phyloP scores from a whole-genome alignment of 176 grass and related monocot genomes.

The Areca catechu region DNA sequence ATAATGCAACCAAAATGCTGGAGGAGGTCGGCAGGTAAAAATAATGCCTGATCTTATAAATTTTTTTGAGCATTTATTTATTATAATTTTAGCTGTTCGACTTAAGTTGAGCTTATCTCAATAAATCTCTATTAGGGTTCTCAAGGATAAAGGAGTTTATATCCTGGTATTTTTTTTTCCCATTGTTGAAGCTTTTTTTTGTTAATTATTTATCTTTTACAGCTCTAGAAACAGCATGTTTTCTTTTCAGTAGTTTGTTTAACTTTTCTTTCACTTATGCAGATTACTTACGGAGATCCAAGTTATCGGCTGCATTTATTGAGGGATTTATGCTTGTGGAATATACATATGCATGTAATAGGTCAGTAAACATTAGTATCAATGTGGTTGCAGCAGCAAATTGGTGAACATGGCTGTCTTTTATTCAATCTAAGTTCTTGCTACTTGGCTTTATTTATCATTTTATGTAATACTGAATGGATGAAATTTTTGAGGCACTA shows the following conservation, averaged over 20 bases:
- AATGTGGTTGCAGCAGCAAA: too few species aligned
- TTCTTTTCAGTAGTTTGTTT: slow-evolving; percentile 10
- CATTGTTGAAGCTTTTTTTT: not conserved
- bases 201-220: not conserved
- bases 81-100: not conserved
- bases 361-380: slow-evolving; percentile 38
- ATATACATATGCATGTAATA: slow-evolving; percentile 77
- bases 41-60: not conserved
- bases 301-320: slow-evolving; percentile 66
- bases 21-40: slow-evolving; percentile 68
- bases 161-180: slow-evolving; percentile 56
- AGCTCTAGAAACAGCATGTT: not conserved
- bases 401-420: too few species aligned
- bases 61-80: not conserved
- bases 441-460: too few species aligned
- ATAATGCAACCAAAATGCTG: slow-evolving; percentile 65
- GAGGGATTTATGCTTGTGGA: slow-evolving; percentile 58
- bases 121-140: slow-evolving; percentile 38
- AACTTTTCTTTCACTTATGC: slow-evolving; percentile 10
- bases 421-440: too few species aligned
- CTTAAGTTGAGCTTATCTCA: slow-evolving; percentile 2
- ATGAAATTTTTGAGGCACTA: too few species aligned
- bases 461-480: too few species aligned
- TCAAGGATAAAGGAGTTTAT: slow-evolving; percentile 71
- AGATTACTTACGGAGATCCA: slow-evolving; percentile 98